phyloP scores from a whole-genome alignment of 2,329 filamentous ascomycete genomes.

The Conoideocrella luteorostrata region DNA sequence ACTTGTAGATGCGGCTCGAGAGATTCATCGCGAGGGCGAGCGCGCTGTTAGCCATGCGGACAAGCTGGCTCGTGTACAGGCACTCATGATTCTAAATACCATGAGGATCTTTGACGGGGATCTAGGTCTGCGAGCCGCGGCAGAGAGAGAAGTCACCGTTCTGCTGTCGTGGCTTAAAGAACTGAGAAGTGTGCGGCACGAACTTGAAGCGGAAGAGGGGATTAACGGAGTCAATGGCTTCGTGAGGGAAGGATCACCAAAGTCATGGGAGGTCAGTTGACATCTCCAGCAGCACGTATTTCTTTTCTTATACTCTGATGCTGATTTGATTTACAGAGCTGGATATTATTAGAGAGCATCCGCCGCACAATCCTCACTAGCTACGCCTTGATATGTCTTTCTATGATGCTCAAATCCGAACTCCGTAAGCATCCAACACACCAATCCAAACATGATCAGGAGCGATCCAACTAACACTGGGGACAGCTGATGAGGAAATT shows the following conservation, averaged over 20 bases:
- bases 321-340: constrained; percentile 20
- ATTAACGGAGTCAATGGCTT: constrained; percentile 11
- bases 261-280: constrained; percentile 37
- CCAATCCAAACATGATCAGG: neutral
- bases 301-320: neutral
- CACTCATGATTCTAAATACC: constrained; percentile 33
- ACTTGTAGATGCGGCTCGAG: constrained; percentile 29
- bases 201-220: constrained; percentile 24
- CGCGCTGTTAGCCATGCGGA: constrained; percentile 24
- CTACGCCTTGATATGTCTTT: constrained; percentile 25
- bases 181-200: constrained; percentile 24
- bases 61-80: constrained; percentile 37
- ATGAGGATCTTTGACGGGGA: constrained; percentile 40
- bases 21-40: constrained; percentile 30
- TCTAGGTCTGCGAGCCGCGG: constrained; percentile 31
- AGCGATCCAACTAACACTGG: neutral
- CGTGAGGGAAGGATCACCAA: constrained; percentile 26
- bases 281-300: neutral
- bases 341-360: constrained; percentile 36
- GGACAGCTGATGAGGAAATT: constrained; percentile 6
- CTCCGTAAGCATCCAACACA: constrained; percentile 18
- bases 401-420: constrained; percentile 26
- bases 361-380: constrained; percentile 31
- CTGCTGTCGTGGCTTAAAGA: constrained; percentile 31
- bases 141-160: constrained; percentile 31